phyloP scores from a whole-genome alignment of 768 basidiomycete species.

The Rhizopogon vesiculosus region DNA sequence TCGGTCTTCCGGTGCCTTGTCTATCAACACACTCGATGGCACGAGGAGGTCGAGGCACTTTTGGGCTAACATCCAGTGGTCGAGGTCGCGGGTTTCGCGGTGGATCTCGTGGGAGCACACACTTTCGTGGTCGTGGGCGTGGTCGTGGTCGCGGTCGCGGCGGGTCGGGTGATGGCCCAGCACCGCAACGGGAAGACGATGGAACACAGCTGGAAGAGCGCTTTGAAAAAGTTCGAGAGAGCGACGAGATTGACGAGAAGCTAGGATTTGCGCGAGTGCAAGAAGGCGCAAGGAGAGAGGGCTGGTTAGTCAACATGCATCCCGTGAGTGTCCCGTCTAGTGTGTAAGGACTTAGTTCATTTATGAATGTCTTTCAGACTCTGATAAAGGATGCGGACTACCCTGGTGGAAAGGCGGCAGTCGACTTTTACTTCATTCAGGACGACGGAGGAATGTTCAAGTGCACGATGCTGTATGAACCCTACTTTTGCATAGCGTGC shows the following conservation, averaged over 20 bases:
- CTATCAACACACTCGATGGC: conserved; percentile 23
- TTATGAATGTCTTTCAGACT: conserved; percentile 44
- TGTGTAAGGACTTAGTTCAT: not conserved
- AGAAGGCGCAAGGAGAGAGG: conserved; percentile 73
- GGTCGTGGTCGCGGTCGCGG: conserved; percentile 41
- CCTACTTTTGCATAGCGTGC: conserved; percentile 91
- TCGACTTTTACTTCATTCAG: conserved; percentile 96
- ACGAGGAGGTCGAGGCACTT: conserved; percentile 45
- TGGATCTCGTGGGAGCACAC: conserved; percentile 23
- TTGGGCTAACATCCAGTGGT: conserved; percentile 52
- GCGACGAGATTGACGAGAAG: conserved; percentile 91
- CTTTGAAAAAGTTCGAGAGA: conserved; percentile 72
- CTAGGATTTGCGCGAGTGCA: conserved; percentile 81
- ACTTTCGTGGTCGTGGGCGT: conserved; percentile 42
- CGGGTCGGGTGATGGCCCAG: conserved; percentile 39
- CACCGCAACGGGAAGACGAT: conserved; percentile 78
- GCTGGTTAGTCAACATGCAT: conserved; percentile 99
- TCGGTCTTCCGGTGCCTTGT: not conserved
- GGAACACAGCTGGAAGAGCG: conserved; percentile 82
- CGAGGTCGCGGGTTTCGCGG: conserved; percentile 36
- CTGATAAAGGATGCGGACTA: conserved; percentile 82
- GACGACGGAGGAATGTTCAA: conserved; percentile 98
- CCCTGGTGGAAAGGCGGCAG: conserved; percentile 81
- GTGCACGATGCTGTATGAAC: conserved; percentile 86
- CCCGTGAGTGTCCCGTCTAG: conserved; percentile 54